phyloP scores from a whole-genome alignment of 1,284 basidiomycete species.

The Fomitopsis pinicola region DNA sequence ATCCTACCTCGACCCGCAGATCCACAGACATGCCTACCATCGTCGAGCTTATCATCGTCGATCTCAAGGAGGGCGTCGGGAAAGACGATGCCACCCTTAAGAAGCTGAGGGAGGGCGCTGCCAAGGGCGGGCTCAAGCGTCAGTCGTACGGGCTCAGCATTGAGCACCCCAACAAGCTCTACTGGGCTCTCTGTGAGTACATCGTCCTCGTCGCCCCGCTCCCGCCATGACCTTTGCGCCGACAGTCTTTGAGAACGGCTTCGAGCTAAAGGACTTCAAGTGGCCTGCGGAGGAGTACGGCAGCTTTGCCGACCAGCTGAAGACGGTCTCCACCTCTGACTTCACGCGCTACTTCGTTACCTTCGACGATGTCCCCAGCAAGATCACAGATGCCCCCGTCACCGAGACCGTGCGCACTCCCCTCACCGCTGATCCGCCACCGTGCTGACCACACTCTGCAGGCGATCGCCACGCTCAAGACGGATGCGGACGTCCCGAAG shows the following conservation, averaged over 20 bases:
- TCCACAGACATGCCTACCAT: neutral
- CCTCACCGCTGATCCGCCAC: neutral
- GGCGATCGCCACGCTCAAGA: conserved; percentile 1
- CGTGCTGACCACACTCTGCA: neutral
- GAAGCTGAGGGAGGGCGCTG: conserved; percentile 1
- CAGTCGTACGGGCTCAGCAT: conserved; percentile 3
- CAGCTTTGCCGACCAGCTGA: neutral
- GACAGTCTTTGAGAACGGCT: conserved; percentile 4
- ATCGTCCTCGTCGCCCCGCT: neutral
- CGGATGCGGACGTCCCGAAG: neutral
- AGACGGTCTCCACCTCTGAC: neutral
- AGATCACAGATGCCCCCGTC: neutral
- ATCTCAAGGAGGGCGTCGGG: neutral
- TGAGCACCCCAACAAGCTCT: neutral
- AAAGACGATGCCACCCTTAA: neutral
- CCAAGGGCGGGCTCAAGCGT: neutral
- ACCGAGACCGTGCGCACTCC: neutral
- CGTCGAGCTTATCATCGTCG: neutral
- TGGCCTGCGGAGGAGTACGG: conserved; percentile 5
- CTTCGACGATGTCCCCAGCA: neutral
- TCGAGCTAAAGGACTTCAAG: conserved; percentile 4
- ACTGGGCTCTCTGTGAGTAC: conserved; percentile 1
- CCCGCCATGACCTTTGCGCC: neutral
- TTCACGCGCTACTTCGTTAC: neutral
- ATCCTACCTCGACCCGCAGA: neutral